Conservation (phyloP, 2,329 filamentous ascomycete species). For the Curvularia verruculosa region DNA sequence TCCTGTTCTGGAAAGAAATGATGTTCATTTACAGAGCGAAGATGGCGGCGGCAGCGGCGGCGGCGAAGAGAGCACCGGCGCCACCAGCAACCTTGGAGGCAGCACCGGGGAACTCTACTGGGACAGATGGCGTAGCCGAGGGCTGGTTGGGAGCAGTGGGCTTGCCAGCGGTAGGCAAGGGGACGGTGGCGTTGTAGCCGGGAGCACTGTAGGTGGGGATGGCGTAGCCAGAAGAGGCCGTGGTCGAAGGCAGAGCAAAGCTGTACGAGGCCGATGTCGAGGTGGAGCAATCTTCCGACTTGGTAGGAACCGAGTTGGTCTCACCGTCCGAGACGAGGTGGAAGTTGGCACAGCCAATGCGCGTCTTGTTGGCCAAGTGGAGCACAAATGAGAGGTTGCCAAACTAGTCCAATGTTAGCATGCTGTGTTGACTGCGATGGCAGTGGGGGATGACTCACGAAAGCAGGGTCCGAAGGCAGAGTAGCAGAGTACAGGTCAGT, state of each 20-base stretch:
- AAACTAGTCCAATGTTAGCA: conserved; percentile 35
- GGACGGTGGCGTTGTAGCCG: conserved; percentile 20
- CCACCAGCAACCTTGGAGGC: conserved; percentile 29
- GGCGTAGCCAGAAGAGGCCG: conserved; percentile 5
- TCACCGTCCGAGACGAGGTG: conserved; percentile 60
- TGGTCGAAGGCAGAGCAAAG: neutral
- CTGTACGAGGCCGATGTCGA: neutral
- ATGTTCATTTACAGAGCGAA: conserved; percentile 32
- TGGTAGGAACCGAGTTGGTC: conserved; percentile 43
- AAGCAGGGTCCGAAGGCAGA: conserved; percentile 50
- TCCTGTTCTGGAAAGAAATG: neutral
- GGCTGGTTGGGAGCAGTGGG: conserved; percentile 23
- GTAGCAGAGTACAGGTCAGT: conserved; percentile 40
- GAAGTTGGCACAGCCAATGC: conserved; percentile 65
- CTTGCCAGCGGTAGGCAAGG: conserved; percentile 25
- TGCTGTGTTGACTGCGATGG: too few relatives aligned
- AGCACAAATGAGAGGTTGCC: conserved; percentile 62
- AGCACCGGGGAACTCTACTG: conserved; percentile 27
- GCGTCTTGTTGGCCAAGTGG: conserved; percentile 59
- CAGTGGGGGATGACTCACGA: conserved; percentile 24
- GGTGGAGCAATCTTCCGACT: neutral
- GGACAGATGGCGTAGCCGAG: conserved; percentile 2
- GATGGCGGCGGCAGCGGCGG: conserved; percentile 31
- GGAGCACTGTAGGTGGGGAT: conserved; percentile 11
- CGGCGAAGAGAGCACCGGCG: conserved; percentile 27